These are phyloP conservation scores for Cajanus cajan DNA, from an alignment of 306 rosid genomes.

Conservation along the genomic window DNA sequence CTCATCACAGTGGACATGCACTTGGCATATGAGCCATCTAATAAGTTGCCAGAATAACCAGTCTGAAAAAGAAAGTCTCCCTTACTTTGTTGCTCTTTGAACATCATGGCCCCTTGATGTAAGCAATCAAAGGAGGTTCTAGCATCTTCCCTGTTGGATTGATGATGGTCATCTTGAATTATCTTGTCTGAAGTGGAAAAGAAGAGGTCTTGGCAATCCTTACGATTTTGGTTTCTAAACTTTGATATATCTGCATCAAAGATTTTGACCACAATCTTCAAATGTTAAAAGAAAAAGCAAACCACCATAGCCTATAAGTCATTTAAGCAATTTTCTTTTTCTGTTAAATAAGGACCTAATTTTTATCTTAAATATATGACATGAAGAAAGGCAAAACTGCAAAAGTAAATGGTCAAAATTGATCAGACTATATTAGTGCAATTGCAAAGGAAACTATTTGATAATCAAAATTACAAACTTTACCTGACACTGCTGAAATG, in stretches of 20 bases:
- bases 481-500: constrained; percentile 50
- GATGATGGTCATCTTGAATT: constrained; percentile 45
- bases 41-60: constrained; percentile 40
- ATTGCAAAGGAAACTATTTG: constrained; percentile 15
- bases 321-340: constrained; percentile 1
- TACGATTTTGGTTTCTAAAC: constrained; percentile 30
- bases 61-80: constrained; percentile 37
- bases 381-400: constrained; percentile 5
- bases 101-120: constrained; percentile 29
- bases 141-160: constrained; percentile 34
- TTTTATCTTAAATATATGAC: constrained; percentile 4
- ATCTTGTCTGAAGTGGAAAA: constrained; percentile 45
- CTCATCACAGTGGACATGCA: constrained; percentile 35
- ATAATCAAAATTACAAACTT: constrained; percentile 19
- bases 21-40: constrained; percentile 45
- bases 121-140: constrained; percentile 35
- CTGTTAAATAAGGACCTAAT: background rate
- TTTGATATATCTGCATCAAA: constrained; percentile 49
- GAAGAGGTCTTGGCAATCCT: constrained; percentile 45
- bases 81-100: constrained; percentile 38
- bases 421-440: constrained; percentile 21
- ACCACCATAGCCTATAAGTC: constrained; percentile 23
- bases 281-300: constrained; percentile 28
- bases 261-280: constrained; percentile 32
- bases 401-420: constrained; percentile 12